Conservation (phyloP, 371 early-diverging fungal genomes). For the Mucor saturninus region DNA sequence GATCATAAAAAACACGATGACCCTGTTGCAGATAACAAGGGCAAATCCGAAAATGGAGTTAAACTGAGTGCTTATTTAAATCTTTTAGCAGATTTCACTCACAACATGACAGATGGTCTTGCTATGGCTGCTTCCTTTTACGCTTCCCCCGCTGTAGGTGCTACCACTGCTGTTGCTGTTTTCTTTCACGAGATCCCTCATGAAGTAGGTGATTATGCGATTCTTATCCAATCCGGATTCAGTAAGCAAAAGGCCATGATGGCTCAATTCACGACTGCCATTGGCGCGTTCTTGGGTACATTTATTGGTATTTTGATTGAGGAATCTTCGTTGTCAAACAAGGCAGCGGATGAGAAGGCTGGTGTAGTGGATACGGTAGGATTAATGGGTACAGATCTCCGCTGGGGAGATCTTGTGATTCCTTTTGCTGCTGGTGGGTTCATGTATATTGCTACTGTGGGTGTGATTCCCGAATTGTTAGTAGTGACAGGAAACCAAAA, state of each 20-base stretch:
- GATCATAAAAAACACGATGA: constrained; percentile 41
- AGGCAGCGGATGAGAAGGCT: constrained; percentile 11
- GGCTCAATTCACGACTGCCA: constrained; percentile 85
- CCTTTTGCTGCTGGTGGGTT: constrained; percentile 92
- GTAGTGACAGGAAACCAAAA: constrained; percentile 62
- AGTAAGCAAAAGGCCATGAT: constrained; percentile 74
- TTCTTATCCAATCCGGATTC: constrained; percentile 85
- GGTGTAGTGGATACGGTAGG: constrained; percentile 27
- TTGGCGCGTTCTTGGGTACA: constrained; percentile 84
- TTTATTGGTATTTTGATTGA: constrained; percentile 82
- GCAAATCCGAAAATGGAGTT: constrained; percentile 39
- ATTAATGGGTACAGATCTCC: constrained; percentile 51
- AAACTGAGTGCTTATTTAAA: constrained; percentile 83
- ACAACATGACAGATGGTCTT: constrained; percentile 94
- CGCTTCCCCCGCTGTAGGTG: constrained; percentile 80
- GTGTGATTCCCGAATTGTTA: constrained; percentile 85
- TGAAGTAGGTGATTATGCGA: constrained; percentile 92
- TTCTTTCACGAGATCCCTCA: constrained; percentile 95
- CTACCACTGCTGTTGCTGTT: constrained; percentile 89
- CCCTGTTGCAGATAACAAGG: no score
- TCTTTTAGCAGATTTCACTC: constrained; percentile 85
- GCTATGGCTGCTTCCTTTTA: constrained; percentile 91
- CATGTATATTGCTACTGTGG: constrained; percentile 87
- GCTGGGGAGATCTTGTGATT: constrained; percentile 74
- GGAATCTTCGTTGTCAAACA: constrained; percentile 39